phyloP scores from a whole-genome alignment of 2,329 filamentous ascomycete species.

The Exophiala mesophila region DNA sequence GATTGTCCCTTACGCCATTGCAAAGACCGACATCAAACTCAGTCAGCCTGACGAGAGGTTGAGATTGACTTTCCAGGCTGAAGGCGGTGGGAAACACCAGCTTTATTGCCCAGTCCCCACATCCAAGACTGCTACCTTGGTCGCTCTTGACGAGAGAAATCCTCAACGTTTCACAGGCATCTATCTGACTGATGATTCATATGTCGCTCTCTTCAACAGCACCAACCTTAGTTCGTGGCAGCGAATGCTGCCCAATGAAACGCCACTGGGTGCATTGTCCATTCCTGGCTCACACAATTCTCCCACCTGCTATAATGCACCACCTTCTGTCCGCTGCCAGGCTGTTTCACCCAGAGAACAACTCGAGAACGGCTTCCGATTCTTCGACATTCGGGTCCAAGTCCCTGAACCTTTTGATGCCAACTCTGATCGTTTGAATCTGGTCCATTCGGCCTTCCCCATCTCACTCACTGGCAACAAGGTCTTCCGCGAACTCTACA shows the following conservation, averaged over 20 bases:
- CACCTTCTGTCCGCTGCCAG: conserved; percentile 92
- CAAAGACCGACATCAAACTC: conserved; percentile 59
- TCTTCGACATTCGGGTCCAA: conserved; percentile 85
- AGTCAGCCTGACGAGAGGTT: conserved; percentile 59
- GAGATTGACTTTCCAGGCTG: conserved; percentile 66
- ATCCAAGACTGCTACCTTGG: conserved; percentile 56
- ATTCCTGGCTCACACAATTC: conserved; percentile 97
- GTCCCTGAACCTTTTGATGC: conserved; percentile 54
- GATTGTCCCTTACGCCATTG: conserved; percentile 64
- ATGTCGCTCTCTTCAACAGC: conserved; percentile 64
- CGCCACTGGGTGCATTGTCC: conserved; percentile 71
- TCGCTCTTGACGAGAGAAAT: conserved; percentile 49
- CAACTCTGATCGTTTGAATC: conserved; percentile 62
- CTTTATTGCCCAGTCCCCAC: conserved; percentile 63
- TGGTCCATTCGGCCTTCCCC: conserved; percentile 88
- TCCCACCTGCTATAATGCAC: conserved; percentile 74
- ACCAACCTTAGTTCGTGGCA: conserved; percentile 73
- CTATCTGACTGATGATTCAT: conserved; percentile 54
- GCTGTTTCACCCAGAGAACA: conserved; percentile 71
- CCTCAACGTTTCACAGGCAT: conserved; percentile 60
- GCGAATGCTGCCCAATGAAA: conserved; percentile 64
- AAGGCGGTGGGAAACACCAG: conserved; percentile 60
- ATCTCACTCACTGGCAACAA: conserved; percentile 77
- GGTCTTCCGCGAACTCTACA: conserved; percentile 69
- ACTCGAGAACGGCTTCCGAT: conserved; percentile 83